Conservation (phyloP, 225 moss, liverwort and hornwort genomes). For the Asterella californica region DNA sequence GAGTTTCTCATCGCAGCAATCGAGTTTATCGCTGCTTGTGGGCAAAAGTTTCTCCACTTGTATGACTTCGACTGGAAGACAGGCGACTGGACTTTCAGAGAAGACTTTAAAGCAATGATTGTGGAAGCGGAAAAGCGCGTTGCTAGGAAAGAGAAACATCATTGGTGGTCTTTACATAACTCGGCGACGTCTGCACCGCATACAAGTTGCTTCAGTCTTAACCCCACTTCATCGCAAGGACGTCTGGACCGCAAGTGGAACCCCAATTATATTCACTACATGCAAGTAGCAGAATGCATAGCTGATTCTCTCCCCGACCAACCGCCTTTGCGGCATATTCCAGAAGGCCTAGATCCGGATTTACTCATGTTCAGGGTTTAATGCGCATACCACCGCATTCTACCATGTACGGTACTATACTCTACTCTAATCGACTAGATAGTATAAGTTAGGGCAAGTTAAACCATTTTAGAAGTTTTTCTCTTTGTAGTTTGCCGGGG, state of each 20-base stretch:
- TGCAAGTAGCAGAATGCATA: background rate
- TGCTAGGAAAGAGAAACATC: background rate
- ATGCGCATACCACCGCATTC: too few species aligned
- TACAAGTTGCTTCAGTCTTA: background rate
- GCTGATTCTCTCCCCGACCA: slow-evolving; percentile 4
- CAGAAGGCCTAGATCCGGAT: slow-evolving; percentile 7
- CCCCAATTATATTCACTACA: background rate
- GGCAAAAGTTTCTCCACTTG: slow-evolving; percentile 29
- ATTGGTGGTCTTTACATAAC: slow-evolving; percentile 7
- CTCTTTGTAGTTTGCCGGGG: too few species aligned
- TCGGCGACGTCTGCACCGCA: background rate
- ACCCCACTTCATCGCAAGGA: background rate
- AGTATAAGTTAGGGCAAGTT: too few species aligned
- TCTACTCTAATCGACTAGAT: too few species aligned
- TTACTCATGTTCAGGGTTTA: background rate
- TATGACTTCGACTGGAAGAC: slow-evolving; percentile 41
- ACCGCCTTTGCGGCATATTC: background rate
- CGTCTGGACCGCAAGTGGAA: background rate
- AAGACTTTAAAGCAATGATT: background rate
- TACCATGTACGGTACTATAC: too few species aligned
- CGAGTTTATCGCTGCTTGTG: slow-evolving; percentile 38
- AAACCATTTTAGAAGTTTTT: too few species aligned
- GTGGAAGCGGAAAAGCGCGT: slow-evolving; percentile 1
- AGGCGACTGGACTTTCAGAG: slow-evolving; percentile 40
- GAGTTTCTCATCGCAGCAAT: slow-evolving; percentile 38